Evolutionary conservation across 1,284 basidiomycete genomes (phyloP).

Genomic region (Leccinum olivaceoglutinosum): DNA sequence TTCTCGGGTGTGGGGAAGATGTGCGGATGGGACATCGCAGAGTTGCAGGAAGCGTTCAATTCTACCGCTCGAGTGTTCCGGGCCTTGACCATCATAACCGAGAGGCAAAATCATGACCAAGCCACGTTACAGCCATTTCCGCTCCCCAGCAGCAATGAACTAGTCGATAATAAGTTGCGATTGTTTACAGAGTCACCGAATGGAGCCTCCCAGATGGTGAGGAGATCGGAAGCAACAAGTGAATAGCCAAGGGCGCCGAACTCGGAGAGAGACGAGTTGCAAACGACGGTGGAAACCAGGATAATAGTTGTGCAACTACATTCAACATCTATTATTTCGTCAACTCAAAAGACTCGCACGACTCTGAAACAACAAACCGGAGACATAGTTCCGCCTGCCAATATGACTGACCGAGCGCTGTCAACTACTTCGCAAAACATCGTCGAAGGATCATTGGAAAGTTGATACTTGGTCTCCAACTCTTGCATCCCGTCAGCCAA

Average conservation of each 20-base stretch:
- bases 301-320: too few relatives aligned
- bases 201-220: constrained; percentile 99
- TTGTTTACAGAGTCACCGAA: constrained; percentile 99
- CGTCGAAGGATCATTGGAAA: too few relatives aligned
- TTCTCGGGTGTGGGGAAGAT: constrained; percentile 87
- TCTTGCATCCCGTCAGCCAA: too few relatives aligned
- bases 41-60: constrained; percentile 97
- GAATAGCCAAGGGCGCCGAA: constrained; percentile 96
- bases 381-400: too few relatives aligned
- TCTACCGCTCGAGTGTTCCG: constrained; percentile 95
- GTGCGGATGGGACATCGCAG: constrained; percentile 93
- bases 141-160: constrained; percentile 95
- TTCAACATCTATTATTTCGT: too few relatives aligned
- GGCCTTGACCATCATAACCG: constrained; percentile 98
- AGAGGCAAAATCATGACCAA: constrained; percentile 91
- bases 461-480: too few relatives aligned
- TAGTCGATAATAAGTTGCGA: constrained; percentile 98
- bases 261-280: constrained; percentile 97
- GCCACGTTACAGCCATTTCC: constrained; percentile 98
- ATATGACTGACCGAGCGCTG: too few relatives aligned
- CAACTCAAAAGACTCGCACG: constrained; percentile 6
- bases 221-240: constrained; percentile 88
- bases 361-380: too few relatives aligned
- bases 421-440: too few relatives aligned
- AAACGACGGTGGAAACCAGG: constrained; percentile 70